Base-by-base conservation (phyloP, 192 early-diverging fungal species). In the Coemansia sp. region DNA sequence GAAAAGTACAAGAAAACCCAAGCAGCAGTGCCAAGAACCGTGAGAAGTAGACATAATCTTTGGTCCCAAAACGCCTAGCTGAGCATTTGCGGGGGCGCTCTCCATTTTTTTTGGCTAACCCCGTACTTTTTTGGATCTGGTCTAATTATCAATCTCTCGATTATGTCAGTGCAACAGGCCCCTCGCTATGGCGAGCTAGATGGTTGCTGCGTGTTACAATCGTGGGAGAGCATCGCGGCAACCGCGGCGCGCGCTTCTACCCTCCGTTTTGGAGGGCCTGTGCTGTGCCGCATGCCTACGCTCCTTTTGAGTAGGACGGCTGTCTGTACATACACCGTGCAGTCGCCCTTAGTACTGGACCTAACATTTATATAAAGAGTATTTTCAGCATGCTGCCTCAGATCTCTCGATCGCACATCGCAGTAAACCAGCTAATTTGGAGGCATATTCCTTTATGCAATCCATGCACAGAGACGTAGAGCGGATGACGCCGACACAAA, bases 231-330 rank as follows among this genome's bases (percentile, higher is more conserved):
- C 55, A 72, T 73, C 37, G 68, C 50, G 69, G 72, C 73, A 74
- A 59, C 59, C 62, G 50, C 29, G 38, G 66, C 59, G 60, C 64
- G 55, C 63, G 53, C 74, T 67, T 69, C 27, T 60, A 55, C 67
- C 66, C 64, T 75, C 73, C 75, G 80, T 83, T 75, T 70, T 83
- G 80, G 80, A 73, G 76, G 72, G 42, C 72, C 34, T 68, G 75
- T 44, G 59, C 41, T 38, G 37, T 42, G 38, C 63, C 51, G 80
- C 77, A 55, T 72, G 69, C 59, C 60, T 65, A 75, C 66, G 80
- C 73, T 75, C 80, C 80, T 83, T 66, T 77, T 66, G 80, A 83
- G 80, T 83, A 80, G 77, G 80, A 66, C 72, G 76, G 69, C 66
- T 60, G 34, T 34, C 57, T 53, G 19, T 59, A 44, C 50, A 31